Evolutionary conservation across 164 flowering plant genomes (phyloP), one percentile per base, ranked within the genome.

Genomic region (Magnolia changhungtana): DNA sequence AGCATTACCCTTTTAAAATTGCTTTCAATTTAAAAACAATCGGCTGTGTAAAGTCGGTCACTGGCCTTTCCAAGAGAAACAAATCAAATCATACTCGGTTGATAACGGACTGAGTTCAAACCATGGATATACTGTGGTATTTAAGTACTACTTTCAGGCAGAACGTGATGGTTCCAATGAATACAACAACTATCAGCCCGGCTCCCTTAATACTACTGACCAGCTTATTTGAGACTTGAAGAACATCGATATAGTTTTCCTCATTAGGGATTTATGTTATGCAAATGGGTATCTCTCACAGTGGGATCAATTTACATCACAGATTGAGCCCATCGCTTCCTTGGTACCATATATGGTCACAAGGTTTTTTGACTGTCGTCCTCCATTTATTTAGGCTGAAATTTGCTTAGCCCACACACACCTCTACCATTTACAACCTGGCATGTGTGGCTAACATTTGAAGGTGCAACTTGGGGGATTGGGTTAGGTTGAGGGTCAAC

Each of bases 211-310:
- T 31, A 86, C 87, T 29, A 86, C 88, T 16, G 73, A 74, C 0
- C 82, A 80, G 64, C 78, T 86, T 51, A 73, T 86, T 61, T 71
- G 20, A 7, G 88, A 86, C 73, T 49, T 86, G 69, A 75, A 80
- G 52, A 77, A 84, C 69, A 78, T 77, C 20, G 88, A 84, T 75
- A 82, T 84, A 37, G 87, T 84, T 23, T 84, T 82, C 74, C 88
- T 82, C 66, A 84, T 83, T 66, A 86, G 88, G 70, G 87, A 84
- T 83, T 24, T 86, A 68, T 55, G 76, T 45, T 86, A 86, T 74
- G 88, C 88, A 51, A 84, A 83, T 79, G 88, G 88, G 20, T 86
- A 86, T 67, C 76, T 86, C 27, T 86, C 88, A 21, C 88, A 86
- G 63, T 86, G 88, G 88, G 88, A 86, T 74, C 88, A 86, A 67